These are phyloP conservation scores for Colletotrichum agaves DNA, from an alignment of 2,329 filamentous ascomycete genomes.

Conservation along the genomic window DNA sequence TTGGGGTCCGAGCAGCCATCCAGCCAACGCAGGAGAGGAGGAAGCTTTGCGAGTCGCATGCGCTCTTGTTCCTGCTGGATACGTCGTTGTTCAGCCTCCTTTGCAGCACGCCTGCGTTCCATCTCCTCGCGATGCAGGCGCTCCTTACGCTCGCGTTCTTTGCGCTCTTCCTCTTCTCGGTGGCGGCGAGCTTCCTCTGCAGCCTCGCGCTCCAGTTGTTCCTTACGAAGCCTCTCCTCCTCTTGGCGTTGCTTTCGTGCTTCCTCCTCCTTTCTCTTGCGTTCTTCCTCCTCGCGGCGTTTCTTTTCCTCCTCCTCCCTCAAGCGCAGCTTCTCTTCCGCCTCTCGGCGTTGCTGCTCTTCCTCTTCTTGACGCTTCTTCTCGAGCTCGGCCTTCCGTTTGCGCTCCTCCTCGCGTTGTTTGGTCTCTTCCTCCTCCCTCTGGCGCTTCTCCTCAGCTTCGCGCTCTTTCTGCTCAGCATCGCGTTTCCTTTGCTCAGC, in stretches of 20 bases:
- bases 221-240: constrained; percentile 57
- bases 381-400: constrained; percentile 40
- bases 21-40: constrained; percentile 71
- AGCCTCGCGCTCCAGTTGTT: constrained; percentile 59
- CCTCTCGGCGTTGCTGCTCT: constrained; percentile 38
- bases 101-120: constrained; percentile 60
- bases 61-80: constrained; percentile 66
- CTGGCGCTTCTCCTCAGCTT: constrained; percentile 51
- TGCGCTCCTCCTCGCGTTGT: constrained; percentile 48
- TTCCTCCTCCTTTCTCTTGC: constrained; percentile 51
- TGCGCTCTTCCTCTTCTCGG: constrained; percentile 63
- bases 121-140: constrained; percentile 56
- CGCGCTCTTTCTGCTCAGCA: constrained; percentile 48
- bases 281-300: constrained; percentile 51
- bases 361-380: constrained; percentile 41
- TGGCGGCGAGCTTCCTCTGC: constrained; percentile 60
- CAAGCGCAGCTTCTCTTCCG: constrained; percentile 44
- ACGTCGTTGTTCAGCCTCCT: constrained; percentile 62
- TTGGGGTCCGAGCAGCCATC: constrained; percentile 64
- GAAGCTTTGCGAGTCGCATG: constrained; percentile 64
- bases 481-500: constrained; percentile 37
- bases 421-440: constrained; percentile 44
- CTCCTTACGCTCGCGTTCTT: constrained; percentile 60
- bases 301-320: constrained; percentile 52
- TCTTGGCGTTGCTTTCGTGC: constrained; percentile 54